Base-by-base conservation (phyloP, 139 green algal genomes). In the Microglena sp. region DNA sequence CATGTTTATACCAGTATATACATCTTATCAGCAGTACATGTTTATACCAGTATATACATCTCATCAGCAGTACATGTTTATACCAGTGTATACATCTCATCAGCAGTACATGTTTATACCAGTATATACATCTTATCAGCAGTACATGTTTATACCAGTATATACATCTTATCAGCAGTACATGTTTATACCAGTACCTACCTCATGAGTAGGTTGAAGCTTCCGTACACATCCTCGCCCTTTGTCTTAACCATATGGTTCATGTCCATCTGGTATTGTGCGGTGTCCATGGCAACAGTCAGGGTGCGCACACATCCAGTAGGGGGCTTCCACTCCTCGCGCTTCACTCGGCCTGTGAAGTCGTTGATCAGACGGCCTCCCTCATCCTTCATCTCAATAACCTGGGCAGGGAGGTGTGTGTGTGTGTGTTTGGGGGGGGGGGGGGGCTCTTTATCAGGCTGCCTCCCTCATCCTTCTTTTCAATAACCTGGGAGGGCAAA, bases 181-280 rank as follows among this genome's bases (percentile, higher is more conserved):
- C n/a, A n/a, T n/a, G n/a, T n/a, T n/a, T 27, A 18, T n/a, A 59
- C 15, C 50, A 11, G 5, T 6, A 61, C 40, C n/a, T 50, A 79
- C 34, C 94, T 71, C 75, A 98, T 76, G 26, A 97, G 45, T 33
- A 98, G 54, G 69, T 96, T 96, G 79, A 96, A 95, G 4, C 72
- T 80, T 30, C 56, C 54, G 75, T 96, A 96, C 29, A 93, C 72
- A 66, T 95, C 83, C 72, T 89, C 82, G 63, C 68, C 75, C 62
- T 69, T 60, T 1, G 32, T 26, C 46, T 58, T 64, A 18, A 70
- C 78, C 71, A 87, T 69, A 61, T 70, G 55, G 29, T 84, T 74
- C 8, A 86, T 67, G 76, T 96, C 90, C 15, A 89, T 46, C 73
- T 97, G 92, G 81, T 97, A 98, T 80, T 98, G 93, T 18, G 91